These are phyloP conservation scores for Oidiodendron maius DNA, from an alignment of 495 filamentous ascomycete species.

Conservation along the genomic window DNA sequence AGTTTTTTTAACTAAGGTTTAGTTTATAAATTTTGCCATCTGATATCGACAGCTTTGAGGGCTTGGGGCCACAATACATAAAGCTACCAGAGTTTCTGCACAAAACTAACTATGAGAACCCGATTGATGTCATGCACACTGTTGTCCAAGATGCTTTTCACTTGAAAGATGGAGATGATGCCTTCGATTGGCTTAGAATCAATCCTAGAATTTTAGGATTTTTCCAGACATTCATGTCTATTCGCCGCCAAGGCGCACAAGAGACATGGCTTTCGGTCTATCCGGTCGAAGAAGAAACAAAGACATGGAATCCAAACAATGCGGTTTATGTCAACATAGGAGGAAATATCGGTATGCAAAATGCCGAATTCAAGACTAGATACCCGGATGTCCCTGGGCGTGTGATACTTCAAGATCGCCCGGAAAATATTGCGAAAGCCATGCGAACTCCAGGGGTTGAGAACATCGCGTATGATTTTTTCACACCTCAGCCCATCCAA, in stretches of 20 bases:
- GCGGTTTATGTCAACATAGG: not conserved
- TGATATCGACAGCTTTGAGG: not conserved
- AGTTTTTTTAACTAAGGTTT: not conserved
- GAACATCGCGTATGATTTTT: constrained; percentile 36
- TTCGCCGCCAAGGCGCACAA: not conserved
- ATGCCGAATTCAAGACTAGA: constrained; percentile 31
- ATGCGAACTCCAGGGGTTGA: constrained; percentile 31
- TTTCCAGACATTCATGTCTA: not conserved
- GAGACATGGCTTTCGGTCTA: not conserved
- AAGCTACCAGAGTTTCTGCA: not conserved
- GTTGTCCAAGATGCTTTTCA: not conserved
- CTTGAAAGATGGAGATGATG: not conserved
- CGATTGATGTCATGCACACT: not conserved
- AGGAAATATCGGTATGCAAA: constrained; percentile 37
- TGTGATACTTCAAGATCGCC: constrained; percentile 43
- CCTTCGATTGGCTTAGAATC: not conserved
- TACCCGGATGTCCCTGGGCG: constrained; percentile 33
- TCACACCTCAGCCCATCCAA: constrained; percentile 34
- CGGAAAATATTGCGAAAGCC: constrained; percentile 30
- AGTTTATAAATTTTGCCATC: not conserved
- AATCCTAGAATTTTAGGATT: not conserved
- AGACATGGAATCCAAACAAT: not conserved
- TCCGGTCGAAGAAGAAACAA: not conserved
- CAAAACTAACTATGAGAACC: not conserved
- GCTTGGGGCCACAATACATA: not conserved